Conservation (phyloP, 108 stramenopile species). For the Schizochytrium sp. region DNA sequence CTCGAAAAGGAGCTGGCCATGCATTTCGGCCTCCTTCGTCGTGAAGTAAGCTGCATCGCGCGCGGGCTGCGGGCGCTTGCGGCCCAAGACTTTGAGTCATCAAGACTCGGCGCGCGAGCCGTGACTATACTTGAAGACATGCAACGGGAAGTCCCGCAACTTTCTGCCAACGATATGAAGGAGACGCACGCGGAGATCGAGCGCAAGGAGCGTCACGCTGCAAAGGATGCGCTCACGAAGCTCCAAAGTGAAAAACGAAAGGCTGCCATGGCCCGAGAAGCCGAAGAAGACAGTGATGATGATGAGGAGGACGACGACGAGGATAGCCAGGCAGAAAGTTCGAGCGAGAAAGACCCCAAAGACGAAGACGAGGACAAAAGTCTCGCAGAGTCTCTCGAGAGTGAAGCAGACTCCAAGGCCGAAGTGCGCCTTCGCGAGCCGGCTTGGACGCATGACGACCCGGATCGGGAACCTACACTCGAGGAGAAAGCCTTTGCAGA, state of each 20-base stretch:
- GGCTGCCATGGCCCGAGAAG: constrained; percentile 13
- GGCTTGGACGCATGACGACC: not conserved
- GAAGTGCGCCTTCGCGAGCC: not conserved
- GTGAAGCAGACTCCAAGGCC: not conserved
- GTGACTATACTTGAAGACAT: not conserved
- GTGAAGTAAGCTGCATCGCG: constrained; percentile 3
- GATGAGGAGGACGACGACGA: not conserved
- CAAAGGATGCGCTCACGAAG: constrained; percentile 14
- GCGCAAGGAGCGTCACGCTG: constrained; percentile 7
- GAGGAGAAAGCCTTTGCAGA: not conserved
- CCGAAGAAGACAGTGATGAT: constrained; percentile 9
- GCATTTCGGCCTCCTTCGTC: constrained; percentile 23
- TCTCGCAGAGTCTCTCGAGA: not conserved
- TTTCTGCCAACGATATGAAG: not conserved
- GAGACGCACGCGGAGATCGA: constrained; percentile 9
- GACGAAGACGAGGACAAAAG: not conserved
- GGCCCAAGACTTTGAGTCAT: constrained; percentile 9
- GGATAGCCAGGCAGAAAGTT: not conserved
- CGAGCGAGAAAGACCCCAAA: not conserved
- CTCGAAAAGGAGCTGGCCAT: constrained; percentile 21
- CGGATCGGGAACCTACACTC: not conserved
- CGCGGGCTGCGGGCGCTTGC: constrained; percentile 19
- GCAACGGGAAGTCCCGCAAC: not conserved
- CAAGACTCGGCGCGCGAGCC: not conserved
- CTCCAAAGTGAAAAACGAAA: constrained; percentile 14